Evolutionary conservation across 768 basidiomycete species (phyloP), one percentile per base, ranked within the genome.

Genomic region (Auricularia sp.): DNA sequence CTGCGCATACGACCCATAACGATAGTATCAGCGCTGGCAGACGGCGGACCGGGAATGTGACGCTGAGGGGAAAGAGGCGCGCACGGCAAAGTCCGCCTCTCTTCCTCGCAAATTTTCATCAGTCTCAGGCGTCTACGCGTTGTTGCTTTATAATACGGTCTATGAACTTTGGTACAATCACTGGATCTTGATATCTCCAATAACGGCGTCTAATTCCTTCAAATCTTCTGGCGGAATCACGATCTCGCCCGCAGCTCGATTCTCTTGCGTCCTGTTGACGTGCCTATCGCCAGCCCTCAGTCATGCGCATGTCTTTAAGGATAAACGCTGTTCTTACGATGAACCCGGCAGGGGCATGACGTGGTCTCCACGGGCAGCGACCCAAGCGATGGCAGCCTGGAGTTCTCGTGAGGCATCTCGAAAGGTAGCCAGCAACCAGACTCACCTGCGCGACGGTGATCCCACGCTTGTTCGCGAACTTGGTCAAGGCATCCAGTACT

Each of bases 181-280:
- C 44, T 18, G 18, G 1, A 18, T 45, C 2, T 10, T 45, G 1
- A 42, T 68, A 8, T 66, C 69, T 21, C 76, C 71, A 54, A 83
- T 68, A 34, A 78, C 69, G 21, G 73, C 68, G 47, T 78, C 72
- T 54, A 85, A 75, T 62, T 77, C 75, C 62, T 73, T 68, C 61
- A 77, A 54, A 51, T 85, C 85, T 5, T 73, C 73, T 3, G 73
- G 66, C n/a, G 76, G 70, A 34, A 86, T 73, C 51, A 68, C 71
- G 34, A 85, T 70, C 42, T 80, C 73, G 37, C 77, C 78, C 0
- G 79, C 29, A n/a, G 70, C 70, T 62, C 79, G 72, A 59, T 82
- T 82, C 68, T 85, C 80, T 47, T 76, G 66, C 16, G 82, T 79
- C 35, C 81, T 75, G 1, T 77, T 71, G 61, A 74, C 71, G 54